Percentiles rank a stretch among this genome's conserved stretches.
Conservation (phyloP, 2,329 filamentous ascomycete species). For the Pyricularia pennisetigena region DNA sequence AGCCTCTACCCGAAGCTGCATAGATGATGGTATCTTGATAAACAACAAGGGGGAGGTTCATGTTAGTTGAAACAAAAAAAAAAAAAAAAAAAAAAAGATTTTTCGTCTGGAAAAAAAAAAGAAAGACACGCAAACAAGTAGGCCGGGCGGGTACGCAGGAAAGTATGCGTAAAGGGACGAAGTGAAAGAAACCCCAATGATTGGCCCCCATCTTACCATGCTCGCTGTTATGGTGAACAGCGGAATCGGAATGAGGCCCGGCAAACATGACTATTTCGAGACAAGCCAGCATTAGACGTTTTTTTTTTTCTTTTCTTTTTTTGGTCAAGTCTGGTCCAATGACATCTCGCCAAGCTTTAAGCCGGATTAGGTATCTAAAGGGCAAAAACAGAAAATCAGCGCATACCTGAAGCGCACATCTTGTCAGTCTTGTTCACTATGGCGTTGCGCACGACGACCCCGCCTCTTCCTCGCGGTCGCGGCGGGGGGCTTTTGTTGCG, state of each 20-base stretch:
- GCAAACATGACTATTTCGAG: slow-evolving; percentile 45
- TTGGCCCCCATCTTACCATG: slow-evolving; percentile 38
- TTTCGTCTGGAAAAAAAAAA: not conserved
- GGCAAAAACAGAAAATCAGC: not conserved
- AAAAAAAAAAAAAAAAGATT: not conserved
- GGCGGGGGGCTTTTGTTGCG: slow-evolving; percentile 1
- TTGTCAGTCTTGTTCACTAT: slow-evolving; percentile 53
- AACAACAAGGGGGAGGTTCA: slow-evolving; percentile 5
- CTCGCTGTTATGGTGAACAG: slow-evolving; percentile 60
- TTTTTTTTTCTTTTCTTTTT: not conserved
- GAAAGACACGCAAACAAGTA: too few species aligned
- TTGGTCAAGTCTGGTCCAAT: not conserved
- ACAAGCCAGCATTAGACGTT: not conserved
- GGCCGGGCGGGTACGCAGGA: too few species aligned
- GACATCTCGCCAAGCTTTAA: not conserved
- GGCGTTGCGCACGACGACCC: slow-evolving; percentile 36
- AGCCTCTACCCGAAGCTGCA: slow-evolving; percentile 49
- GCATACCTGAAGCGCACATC: slow-evolving; percentile 56
- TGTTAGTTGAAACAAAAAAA: not conserved
- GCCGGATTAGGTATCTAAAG: not conserved
- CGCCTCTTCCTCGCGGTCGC: slow-evolving; percentile 15
- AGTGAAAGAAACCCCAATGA: too few species aligned
- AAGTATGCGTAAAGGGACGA: too few species aligned
- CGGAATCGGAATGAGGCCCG: slow-evolving; percentile 49
- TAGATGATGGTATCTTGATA: slow-evolving; percentile 58